A percentile compares a stretch with the other conserved stretches of the same genome.
These are phyloP conservation scores for Hanseniaspora nectarophila DNA, from an alignment of 805 yeast genomes.

Conservation along the genomic window DNA sequence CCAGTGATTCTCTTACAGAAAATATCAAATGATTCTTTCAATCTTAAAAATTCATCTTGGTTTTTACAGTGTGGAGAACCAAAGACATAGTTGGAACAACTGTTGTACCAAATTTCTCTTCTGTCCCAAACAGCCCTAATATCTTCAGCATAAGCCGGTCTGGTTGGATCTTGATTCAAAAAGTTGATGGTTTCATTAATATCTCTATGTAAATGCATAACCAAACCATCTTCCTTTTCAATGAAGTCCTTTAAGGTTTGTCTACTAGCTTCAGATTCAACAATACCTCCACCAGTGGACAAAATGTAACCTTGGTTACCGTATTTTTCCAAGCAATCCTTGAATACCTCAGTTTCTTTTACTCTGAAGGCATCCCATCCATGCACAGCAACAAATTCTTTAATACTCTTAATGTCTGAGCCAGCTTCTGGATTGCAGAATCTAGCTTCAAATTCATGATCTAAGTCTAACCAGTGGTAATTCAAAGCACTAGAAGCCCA, in stretches of 20 bases:
- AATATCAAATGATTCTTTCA: constrained; percentile 47
- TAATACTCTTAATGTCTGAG: constrained; percentile 34
- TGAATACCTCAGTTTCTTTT: constrained; percentile 48
- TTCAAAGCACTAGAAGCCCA: constrained; percentile 66
- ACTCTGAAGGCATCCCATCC: constrained; percentile 87
- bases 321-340: constrained; percentile 31
- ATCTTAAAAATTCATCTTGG: constrained; percentile 40
- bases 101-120: constrained; percentile 67
- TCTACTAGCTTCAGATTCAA: constrained; percentile 64
- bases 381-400: constrained; percentile 44
- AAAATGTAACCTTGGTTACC: constrained; percentile 49
- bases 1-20: constrained; percentile 59
- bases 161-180: constrained; percentile 60
- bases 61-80: constrained; percentile 61
- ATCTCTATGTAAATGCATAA: constrained; percentile 81
- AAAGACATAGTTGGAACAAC: constrained; percentile 66
- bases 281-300: constrained; percentile 95
- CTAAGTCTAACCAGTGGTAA: constrained; percentile 62
- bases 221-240: constrained; percentile 51
- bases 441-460: constrained; percentile 51
- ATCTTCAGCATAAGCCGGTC: constrained; percentile 82
- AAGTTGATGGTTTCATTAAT: constrained; percentile 67
- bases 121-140: constrained; percentile 72
- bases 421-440: constrained; percentile 25
- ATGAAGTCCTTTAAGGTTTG: constrained; percentile 45